phyloP scores from a whole-genome alignment of 257 asterid species.

The Solanum piurae region DNA sequence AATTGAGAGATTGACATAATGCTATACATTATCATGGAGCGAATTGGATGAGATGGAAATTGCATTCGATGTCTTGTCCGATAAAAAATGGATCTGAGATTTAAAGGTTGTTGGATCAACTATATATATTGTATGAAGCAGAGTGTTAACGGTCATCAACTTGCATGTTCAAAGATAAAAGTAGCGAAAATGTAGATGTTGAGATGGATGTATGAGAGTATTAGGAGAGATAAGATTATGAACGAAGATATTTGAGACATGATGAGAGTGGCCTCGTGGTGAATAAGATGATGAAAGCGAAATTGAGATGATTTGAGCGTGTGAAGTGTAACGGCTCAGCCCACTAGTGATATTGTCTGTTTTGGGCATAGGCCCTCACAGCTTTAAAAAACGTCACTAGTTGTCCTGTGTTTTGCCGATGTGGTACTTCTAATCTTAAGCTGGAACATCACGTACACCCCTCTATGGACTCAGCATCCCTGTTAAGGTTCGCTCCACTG shows the following conservation, averaged over 20 bases:
- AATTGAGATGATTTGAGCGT: neutral
- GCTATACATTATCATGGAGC: neutral
- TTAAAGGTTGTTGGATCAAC: neutral
- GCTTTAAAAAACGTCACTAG: no score
- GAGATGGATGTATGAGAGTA: neutral
- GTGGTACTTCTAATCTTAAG: no score
- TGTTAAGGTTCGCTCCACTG: no score
- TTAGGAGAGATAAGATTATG: neutral
- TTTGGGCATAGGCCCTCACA: no score
- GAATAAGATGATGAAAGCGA: neutral
- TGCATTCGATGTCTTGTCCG: neutral
- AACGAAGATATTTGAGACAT: neutral
- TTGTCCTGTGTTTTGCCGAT: no score
- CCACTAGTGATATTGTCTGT: no score
- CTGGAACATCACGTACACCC: no score
- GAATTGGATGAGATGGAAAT: neutral
- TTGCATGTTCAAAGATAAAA: neutral
- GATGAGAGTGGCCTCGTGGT: neutral
- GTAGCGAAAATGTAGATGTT: neutral
- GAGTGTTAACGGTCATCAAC: neutral
- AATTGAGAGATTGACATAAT: neutral
- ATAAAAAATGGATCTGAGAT: neutral
- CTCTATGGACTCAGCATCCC: no score
- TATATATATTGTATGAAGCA: neutral
- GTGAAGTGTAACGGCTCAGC: neutral